Conservation (phyloP, 768 basidiomycete species). For the Mycena venus region DNA sequence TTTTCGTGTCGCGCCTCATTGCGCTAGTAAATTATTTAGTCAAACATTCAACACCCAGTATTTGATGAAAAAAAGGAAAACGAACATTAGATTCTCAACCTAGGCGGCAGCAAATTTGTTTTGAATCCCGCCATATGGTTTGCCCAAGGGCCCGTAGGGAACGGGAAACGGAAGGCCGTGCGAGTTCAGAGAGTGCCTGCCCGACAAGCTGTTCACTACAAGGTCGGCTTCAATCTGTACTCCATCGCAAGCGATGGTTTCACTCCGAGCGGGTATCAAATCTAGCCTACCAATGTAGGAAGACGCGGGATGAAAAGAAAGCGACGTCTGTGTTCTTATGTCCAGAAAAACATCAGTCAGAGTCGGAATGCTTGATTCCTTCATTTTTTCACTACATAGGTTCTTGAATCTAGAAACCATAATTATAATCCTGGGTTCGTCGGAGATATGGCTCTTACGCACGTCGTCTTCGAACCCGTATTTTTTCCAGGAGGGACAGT, state of each 20-base stretch:
- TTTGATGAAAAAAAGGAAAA: conserved; percentile 13
- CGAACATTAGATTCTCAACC: conserved; percentile 55
- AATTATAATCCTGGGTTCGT: too few relatives aligned
- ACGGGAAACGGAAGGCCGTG: conserved; percentile 36
- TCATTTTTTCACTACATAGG: too few relatives aligned
- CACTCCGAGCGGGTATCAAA: too few relatives aligned
- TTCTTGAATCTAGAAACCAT: conserved; percentile 54
- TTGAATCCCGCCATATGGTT: conserved; percentile 53
- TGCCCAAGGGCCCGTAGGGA: conserved; percentile 44
- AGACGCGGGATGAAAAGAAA: conserved; percentile 79
- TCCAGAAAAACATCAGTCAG: conserved; percentile 76
- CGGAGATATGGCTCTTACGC: conserved; percentile 15
- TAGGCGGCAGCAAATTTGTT: conserved; percentile 45
- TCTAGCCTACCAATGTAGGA: too few relatives aligned
- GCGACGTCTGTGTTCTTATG: conserved; percentile 88
- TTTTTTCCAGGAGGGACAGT: conserved; percentile 69
- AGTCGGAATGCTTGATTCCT: too few relatives aligned
- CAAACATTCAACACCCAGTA: background rate
- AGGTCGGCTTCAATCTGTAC: conserved; percentile 75
- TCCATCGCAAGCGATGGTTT: background rate
- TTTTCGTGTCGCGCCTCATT: conserved; percentile 77
- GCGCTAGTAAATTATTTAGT: conserved; percentile 41
- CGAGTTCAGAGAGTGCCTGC: too few relatives aligned
- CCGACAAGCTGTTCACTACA: too few relatives aligned
- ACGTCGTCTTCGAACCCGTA: conserved; percentile 87